These are phyloP conservation scores for Fraxinus paxiana DNA, from an alignment of 305 asterid species.

Conservation along the genomic window DNA sequence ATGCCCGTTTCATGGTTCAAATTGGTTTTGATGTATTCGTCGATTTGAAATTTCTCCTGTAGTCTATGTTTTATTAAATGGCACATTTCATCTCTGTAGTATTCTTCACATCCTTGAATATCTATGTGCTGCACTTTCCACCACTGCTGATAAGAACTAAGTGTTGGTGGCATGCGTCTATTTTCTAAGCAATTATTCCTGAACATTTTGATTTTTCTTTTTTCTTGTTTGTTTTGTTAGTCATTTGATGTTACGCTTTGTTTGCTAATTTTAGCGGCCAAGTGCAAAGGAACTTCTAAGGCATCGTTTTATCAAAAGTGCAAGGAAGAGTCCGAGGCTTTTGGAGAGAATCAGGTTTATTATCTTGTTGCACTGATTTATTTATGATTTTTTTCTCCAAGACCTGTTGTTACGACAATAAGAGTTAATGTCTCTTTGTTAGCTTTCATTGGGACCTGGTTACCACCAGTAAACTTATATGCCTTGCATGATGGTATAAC, in stretches of 20 bases:
- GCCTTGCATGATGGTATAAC: not conserved
- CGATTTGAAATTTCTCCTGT: not conserved
- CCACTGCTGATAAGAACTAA: not conserved
- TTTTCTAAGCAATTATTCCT: conserved; percentile 10
- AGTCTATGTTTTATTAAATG: not conserved
- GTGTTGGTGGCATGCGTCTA: conserved; percentile 13
- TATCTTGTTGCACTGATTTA: conserved; percentile 22
- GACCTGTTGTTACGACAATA: not conserved
- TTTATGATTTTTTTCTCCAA: conserved; percentile 11
- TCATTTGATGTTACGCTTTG: conserved; percentile 12
- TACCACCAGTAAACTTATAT: not conserved
- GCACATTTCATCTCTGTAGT: conserved; percentile 2
- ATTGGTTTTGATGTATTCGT: not conserved
- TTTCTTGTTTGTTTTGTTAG: conserved; percentile 19
- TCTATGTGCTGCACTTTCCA: conserved; percentile 9
- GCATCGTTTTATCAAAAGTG: conserved; percentile 79
- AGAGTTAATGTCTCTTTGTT: not conserved
- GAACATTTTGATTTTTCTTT: not conserved
- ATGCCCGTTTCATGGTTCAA: not conserved
- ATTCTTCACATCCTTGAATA: conserved; percentile 20
- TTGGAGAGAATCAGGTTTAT: conserved; percentile 85
- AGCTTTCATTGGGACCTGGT: not conserved
- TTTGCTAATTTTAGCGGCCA: conserved; percentile 53
- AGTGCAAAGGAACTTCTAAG: conserved; percentile 89
- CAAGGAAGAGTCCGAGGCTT: conserved; percentile 81